Evolutionary conservation across 2,329 filamentous ascomycete species (phyloP), one percentile per base, ranked within the genome.

Genomic region (Ophiocordyceps camponoti-rufipedis): DNA sequence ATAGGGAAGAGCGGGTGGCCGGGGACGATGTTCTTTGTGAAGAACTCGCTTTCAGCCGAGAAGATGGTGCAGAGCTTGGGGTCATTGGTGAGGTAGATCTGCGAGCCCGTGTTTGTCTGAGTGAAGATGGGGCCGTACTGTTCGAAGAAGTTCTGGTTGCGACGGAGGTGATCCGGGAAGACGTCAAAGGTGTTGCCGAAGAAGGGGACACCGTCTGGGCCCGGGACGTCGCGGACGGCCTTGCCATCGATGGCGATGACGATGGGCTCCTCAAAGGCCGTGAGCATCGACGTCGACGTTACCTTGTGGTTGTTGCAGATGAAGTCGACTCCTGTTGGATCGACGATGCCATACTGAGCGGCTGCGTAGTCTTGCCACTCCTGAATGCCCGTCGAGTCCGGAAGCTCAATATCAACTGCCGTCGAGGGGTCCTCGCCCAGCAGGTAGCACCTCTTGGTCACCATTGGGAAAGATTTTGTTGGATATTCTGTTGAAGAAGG

Each of bases 91-190:
- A 65, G 63, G 50, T 71, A 75, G 8, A 64, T 60, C 1, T 55
- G 59, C 45, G 56, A 67, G 9, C 72, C 72, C 58, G 75, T 65
- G 53, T 67, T 73, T 18, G 54, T 68, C 0, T 72, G 75, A 49
- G 64, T 64, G 53, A 76, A 64, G 1, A 76, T 48, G 0, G 67
- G 65, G 0, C 72, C 72, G 48, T 72, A 74, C 35, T 64, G 63
- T 1, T 69, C 65, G 44, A 75, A 75, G 1, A 75, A 58, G 0
- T 71, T 63, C 42, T 73, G 64, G 46, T 74, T 67, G 55, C 76
- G 76, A 3, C 73, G 72, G 1, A 77, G 61, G 48, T 74, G 71
- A 49, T 77, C 73, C 0, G 73, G 73, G 51, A 66, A 77, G 10
- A 75, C 56, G 48, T 75, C 70, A 41, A 70, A 69, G 56, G 66